These are phyloP conservation scores for Platanthera zijinensis DNA, from an alignment of 106 monocot species.

Conservation along the genomic window DNA sequence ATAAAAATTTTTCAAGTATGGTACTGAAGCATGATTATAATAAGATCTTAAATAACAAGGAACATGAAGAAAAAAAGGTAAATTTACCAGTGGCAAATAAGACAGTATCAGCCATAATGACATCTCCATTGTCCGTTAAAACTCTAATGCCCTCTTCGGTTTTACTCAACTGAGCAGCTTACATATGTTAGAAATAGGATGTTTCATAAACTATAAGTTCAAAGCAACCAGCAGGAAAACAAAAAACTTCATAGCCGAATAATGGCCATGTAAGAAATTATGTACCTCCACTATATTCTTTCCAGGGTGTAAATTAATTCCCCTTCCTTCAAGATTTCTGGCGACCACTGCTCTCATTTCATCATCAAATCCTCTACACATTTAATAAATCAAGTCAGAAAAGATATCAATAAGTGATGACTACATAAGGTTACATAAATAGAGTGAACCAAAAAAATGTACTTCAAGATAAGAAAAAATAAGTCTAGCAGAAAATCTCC, in stretches of 20 bases:
- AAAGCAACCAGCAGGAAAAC: slow-evolving; percentile 2
- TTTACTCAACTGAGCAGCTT: slow-evolving; percentile 63
- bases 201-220: neutral
- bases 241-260: neutral
- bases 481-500: slow-evolving; percentile 7
- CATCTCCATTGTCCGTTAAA: slow-evolving; percentile 72
- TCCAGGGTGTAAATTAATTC: slow-evolving; percentile 82
- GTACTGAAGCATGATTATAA: neutral
- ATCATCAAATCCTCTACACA: slow-evolving; percentile 93
- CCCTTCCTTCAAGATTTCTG: slow-evolving; percentile 90
- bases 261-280: neutral
- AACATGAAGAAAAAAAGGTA: neutral
- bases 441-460: neutral
- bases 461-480: neutral
- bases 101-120: slow-evolving; percentile 85
- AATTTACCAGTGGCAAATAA: slow-evolving; percentile 92
- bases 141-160: slow-evolving; percentile 79
- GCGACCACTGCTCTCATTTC: slow-evolving; percentile 88
- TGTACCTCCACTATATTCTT: slow-evolving; percentile 69
- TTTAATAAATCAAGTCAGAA: neutral
- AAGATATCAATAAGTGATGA: neutral
- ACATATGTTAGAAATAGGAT: neutral
- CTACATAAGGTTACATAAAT: neutral
- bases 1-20: neutral
- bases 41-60: neutral